Base-by-base conservation (phyloP, 192 early-diverging fungal genomes). In the Coemansia erecta region DNA sequence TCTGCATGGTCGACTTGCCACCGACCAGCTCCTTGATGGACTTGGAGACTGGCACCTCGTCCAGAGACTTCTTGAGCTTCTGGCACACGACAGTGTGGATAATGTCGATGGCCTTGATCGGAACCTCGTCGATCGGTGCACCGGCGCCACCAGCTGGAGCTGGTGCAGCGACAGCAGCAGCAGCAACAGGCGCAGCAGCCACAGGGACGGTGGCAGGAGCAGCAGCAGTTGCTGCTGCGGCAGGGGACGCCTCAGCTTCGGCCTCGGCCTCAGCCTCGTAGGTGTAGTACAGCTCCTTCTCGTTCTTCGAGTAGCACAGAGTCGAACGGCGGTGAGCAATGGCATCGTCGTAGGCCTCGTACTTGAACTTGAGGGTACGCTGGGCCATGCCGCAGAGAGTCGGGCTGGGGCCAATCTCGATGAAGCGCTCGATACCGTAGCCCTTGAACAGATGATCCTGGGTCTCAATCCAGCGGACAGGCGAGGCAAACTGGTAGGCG, bases 401-500 rank as follows among this genome's bases (percentile, higher is more conserved):
- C 19, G 93, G 92, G 67, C 84, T 84, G 14, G 94, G 94, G 46
- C 94, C 94, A 49, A 95, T 84, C 74, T 97, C 94, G 50, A 97
- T 92, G 44, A 97, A 68, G 42, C 92, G 89, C 66, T 91, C 89
- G 57, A 97, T 87, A 41, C 89, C 80, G 70, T 85, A 90, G 62
- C 86, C 81, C 81, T 87, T 85, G 84, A 97, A 92, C 58, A 97
- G 82, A 60, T 85, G 78, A 66, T 97, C 94, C 81, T 97, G 94
- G 28, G 94, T 97, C 77, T 95, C 94, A 68, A 97, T 97, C 94
- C 94, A 97, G 70, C 92, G 87, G 52, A 97, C 94, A 48, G 94
- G 89, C 42, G 87, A 90, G 21, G 94, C 93, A 68, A 97, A 97
- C 80, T 97, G 94, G 73, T 97, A 92, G 31, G 93, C 92, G 10